These are phyloP conservation scores for Xylaria sp. DNA, from an alignment of 2,329 filamentous ascomycete genomes.

Conservation along the genomic window DNA sequence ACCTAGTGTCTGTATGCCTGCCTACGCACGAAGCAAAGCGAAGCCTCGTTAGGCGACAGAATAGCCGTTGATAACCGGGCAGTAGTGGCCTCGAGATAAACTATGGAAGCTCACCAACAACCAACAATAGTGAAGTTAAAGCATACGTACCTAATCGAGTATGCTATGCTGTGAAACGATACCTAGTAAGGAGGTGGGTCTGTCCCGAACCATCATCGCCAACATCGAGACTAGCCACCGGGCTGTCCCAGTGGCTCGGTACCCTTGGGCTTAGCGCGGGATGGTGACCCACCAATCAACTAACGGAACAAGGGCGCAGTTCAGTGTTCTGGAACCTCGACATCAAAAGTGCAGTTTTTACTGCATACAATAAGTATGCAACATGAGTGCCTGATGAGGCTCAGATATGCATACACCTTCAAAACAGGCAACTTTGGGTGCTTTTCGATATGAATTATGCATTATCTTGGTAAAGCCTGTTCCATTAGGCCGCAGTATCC, in stretches of 20 bases:
- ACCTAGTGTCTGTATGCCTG: not conserved
- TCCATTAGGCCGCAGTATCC: conserved; percentile 3
- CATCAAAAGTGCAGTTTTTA: not conserved
- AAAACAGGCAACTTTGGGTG: not conserved
- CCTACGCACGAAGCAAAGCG: not conserved
- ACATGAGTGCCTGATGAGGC: not conserved
- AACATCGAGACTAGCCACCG: not conserved
- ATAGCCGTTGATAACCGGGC: not conserved
- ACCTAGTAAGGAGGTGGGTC: conserved; percentile 3
- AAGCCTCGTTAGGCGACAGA: not conserved
- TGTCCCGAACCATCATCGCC: conserved; percentile 1
- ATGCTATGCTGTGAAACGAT: not conserved
- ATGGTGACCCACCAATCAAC: conserved; percentile 12
- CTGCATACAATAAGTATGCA: no score
- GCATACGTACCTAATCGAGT: not conserved
- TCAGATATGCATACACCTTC: not conserved
- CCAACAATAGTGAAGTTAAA: not conserved
- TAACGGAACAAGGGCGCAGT: not conserved
- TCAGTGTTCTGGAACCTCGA: not conserved
- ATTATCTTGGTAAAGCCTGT: not conserved
- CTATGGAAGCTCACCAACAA: not conserved
- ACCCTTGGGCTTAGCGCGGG: conserved; percentile 9
- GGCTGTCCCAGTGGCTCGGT: conserved; percentile 26
- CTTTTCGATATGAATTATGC: not conserved
- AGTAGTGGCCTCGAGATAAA: not conserved